phyloP scores from a whole-genome alignment of 1,284 basidiomycete genomes.

The Ceratobasidium sp. region DNA sequence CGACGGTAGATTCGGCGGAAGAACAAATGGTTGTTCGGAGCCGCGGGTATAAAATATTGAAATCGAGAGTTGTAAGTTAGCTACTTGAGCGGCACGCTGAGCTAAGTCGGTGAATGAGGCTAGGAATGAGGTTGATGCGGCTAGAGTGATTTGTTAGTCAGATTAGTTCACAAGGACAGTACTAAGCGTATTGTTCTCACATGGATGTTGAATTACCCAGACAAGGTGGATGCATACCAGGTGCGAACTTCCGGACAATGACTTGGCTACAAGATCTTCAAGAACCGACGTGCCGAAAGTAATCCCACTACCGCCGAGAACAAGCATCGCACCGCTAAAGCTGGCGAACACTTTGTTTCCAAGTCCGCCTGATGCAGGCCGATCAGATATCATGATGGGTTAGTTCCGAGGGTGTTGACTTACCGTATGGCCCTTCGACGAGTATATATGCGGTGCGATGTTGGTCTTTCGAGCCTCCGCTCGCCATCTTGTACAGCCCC shows the following conservation, averaged over 20 bases:
- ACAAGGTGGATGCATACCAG: slow-evolving; percentile 31
- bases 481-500: slow-evolving; percentile 18
- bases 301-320: slow-evolving; percentile 45
- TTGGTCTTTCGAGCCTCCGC: background rate
- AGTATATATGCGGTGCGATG: slow-evolving; percentile 33
- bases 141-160: slow-evolving; percentile 48
- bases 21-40: slow-evolving; percentile 44
- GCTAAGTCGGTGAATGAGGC: slow-evolving; percentile 65
- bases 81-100: slow-evolving; percentile 52
- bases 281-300: slow-evolving; percentile 43
- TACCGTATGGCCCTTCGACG: slow-evolving; percentile 45
- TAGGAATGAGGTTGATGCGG: slow-evolving; percentile 64
- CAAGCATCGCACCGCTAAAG: slow-evolving; percentile 42
- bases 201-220: slow-evolving; percentile 45
- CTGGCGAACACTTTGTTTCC: slow-evolving; percentile 39
- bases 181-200: slow-evolving; percentile 17
- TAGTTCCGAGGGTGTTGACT: background rate
- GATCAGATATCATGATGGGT: background rate
- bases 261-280: slow-evolving; percentile 42
- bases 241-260: background rate
- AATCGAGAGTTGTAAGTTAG: background rate
- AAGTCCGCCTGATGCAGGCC: slow-evolving; percentile 36
- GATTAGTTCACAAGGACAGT: background rate
- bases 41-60: slow-evolving; percentile 21
- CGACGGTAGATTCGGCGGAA: slow-evolving; percentile 56